Evolutionary conservation across 2,329 filamentous ascomycete species (phyloP), one percentile per base, ranked within the genome.

Genomic region (Ceratocystis eucalypticola): DNA sequence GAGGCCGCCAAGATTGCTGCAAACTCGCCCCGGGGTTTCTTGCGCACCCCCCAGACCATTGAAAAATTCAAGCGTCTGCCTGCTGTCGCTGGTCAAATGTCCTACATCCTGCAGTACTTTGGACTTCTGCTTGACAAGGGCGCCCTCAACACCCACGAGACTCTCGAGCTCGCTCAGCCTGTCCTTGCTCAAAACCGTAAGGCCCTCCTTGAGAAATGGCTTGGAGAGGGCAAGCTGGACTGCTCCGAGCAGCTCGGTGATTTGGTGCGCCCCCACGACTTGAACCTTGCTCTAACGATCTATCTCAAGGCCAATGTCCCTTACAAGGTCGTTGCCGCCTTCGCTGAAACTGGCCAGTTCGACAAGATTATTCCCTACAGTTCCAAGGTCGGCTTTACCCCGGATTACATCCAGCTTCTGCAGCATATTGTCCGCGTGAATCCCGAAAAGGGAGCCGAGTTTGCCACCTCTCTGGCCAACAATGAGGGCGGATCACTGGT

Each of bases 41-140:
- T 99, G 66, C 89, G 94, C 70, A 97, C 93, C 1, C 83, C 90
- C 25, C 90, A 96, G 73, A 99, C 94, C 5, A 97, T 99, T 74
- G 92, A 96, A 77, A 87, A 89, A 71, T 95, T 99, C 80, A 97
- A 97, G 84, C 85, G 84, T 66, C 81, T 95, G 17, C 90, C 91
- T 15, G 84, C 87, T 69, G 85, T 89, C 71, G 87, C 87, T 44
- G 90, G 91, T 57, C 89, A 95, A 75, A 90, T 99, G 78, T 96
- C 94, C 1, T 87, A 91, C 71, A 96, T 96, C 68, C 82, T 99
- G 65, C 94, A 97, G 75, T 99, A 99, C 78, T 99, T 99, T 71
- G 94, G 94, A 69, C 91, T 96, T 84, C 82, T 99, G 55, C 82
- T 99, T 44, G 95, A 99, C 75, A 96, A 99, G 83, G 93, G 94